phyloP scores from a whole-genome alignment of 495 filamentous ascomycete genomes.

The Tetracladium setigerum region DNA sequence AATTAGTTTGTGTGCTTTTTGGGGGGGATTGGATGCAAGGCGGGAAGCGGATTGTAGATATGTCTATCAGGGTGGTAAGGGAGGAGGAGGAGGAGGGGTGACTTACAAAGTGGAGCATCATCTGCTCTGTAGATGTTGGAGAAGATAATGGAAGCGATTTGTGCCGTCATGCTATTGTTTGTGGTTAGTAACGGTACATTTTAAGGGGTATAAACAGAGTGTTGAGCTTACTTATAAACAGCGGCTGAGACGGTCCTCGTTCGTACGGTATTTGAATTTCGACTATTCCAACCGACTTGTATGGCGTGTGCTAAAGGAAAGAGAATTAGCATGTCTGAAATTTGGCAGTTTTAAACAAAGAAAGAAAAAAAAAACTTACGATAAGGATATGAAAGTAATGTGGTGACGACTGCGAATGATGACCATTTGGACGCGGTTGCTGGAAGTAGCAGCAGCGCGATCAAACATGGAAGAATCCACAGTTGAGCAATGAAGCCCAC shows the following conservation, averaged over 20 bases:
- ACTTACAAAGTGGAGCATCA: constrained; percentile 41
- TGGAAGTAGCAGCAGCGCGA: constrained; percentile 40
- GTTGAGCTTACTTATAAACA: constrained; percentile 62
- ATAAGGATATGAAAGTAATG: constrained; percentile 38
- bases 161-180: constrained; percentile 59
- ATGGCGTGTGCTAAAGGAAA: constrained; percentile 45
- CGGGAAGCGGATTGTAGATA: too few species aligned
- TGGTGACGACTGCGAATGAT: constrained; percentile 42
- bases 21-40: constrained; percentile 47
- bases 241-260: constrained; percentile 55
- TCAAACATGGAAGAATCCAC: constrained; percentile 47
- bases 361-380: constrained; percentile 30
- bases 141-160: constrained; percentile 50
- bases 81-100: too few species aligned
- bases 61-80: too few species aligned
- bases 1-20: constrained; percentile 36
- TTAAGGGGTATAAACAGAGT: constrained; percentile 26
- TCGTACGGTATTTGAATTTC: constrained; percentile 58
- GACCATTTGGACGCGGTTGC: constrained; percentile 31
- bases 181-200: too few species aligned
- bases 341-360: constrained; percentile 7
- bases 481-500: constrained; percentile 41
- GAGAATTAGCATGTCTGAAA: constrained; percentile 32
- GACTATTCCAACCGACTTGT: constrained; percentile 56
- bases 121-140: constrained; percentile 35